Evolutionary conservation across 164 flowering plant genomes (phyloP).

Genomic region (Chimonanthus praecox): DNA sequence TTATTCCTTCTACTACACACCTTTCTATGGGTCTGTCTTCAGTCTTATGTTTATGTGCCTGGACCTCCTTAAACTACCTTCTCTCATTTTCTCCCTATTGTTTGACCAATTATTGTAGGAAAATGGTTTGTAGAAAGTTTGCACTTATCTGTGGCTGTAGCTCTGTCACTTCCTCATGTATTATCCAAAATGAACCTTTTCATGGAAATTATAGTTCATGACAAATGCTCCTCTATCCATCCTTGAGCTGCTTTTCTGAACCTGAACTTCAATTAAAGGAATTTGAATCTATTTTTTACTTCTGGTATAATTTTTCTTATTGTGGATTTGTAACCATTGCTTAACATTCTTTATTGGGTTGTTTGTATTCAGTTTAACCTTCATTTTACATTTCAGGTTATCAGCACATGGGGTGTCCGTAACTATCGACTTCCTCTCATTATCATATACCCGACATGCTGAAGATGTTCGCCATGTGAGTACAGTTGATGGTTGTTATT

Average conservation of each 20-base stretch:
- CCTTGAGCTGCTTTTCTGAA: neutral
- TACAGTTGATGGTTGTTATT: neutral
- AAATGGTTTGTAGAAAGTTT: too few relatives aligned
- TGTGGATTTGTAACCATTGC: neutral
- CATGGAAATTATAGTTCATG: neutral
- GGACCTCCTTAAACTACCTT: too few relatives aligned
- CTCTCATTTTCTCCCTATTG: too few relatives aligned
- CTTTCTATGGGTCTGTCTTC: too few relatives aligned
- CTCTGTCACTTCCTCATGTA: too few relatives aligned
- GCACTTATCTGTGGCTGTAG: too few relatives aligned
- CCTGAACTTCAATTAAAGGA: neutral
- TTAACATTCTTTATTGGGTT: neutral
- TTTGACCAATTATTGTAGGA: too few relatives aligned
- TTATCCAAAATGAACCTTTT: too few relatives aligned
- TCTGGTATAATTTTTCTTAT: neutral
- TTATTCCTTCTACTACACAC: too few relatives aligned
- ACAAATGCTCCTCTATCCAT: neutral
- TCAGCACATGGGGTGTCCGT: conserved; percentile 82
- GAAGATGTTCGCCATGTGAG: conserved; percentile 92
- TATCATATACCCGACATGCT: conserved; percentile 82
- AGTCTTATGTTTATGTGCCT: too few relatives aligned
- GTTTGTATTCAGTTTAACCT: neutral
- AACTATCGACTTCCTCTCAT: conserved; percentile 88
- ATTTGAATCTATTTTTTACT: neutral
- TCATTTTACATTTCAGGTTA: conserved; percentile 51